A percentile compares a stretch with the other conserved stretches of the same genome.
phyloP scores from a whole-genome alignment of 2,329 filamentous ascomycete genomes.

The Thielaviopsis populi region DNA sequence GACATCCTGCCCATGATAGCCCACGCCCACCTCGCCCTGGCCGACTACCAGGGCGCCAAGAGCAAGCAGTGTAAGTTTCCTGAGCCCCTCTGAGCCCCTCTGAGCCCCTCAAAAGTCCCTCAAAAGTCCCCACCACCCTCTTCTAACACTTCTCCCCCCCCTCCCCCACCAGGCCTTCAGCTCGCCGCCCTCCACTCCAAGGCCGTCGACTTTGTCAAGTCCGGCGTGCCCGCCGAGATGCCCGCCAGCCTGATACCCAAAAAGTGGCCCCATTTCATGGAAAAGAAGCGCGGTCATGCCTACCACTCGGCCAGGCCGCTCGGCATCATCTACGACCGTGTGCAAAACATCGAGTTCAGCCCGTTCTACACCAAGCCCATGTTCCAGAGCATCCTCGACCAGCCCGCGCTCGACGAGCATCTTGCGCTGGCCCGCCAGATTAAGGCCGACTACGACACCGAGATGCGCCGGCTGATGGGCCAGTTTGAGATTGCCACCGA shows the following conservation, averaged over 20 bases:
- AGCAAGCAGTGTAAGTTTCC: conserved; percentile 49
- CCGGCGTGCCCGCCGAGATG: conserved; percentile 62
- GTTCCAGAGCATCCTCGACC: conserved; percentile 55
- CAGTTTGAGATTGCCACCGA: conserved; percentile 74
- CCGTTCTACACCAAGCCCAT: conserved; percentile 61
- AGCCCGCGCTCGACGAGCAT: conserved; percentile 36
- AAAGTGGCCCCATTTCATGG: conserved; percentile 78
- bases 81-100: too few species aligned
- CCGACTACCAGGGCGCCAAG: conserved; percentile 56
- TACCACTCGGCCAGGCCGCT: conserved; percentile 61
- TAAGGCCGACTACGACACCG: conserved; percentile 64
- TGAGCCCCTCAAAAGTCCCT: too few species aligned
- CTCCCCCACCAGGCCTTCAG: conserved; percentile 36
- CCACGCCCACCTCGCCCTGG: conserved; percentile 61
- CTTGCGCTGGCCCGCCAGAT: conserved; percentile 47
- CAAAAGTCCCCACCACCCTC: too few species aligned
- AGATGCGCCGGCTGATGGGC: conserved; percentile 64
- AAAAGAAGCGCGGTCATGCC: conserved; percentile 39
- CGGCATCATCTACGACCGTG: conserved; percentile 68
- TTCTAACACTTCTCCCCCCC: not conserved
- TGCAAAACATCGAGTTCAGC: conserved; percentile 50
- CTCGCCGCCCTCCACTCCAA: conserved; percentile 73
- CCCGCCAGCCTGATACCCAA: conserved; percentile 41
- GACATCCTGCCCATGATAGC: conserved; percentile 71
- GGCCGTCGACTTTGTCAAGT: conserved; percentile 91